Evolutionary conservation across 306 rosid species (phyloP).

Genomic region (Arachis hypogaea): DNA sequence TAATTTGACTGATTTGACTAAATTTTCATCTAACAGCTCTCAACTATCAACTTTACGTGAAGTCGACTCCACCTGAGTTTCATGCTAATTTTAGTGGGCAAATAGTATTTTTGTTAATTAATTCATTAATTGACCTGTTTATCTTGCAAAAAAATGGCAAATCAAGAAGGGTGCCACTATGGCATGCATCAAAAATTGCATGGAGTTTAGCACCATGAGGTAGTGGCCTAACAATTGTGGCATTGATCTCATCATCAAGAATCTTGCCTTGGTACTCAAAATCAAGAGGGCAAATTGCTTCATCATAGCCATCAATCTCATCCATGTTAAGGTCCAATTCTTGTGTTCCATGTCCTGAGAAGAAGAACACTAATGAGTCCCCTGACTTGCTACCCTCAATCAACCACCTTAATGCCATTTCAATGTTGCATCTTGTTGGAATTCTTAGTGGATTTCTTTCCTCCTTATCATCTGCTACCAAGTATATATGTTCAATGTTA

Average conservation of each 20-base stretch:
- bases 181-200: conserved; percentile 57
- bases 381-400: conserved; percentile 47
- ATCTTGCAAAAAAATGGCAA: conserved; percentile 52
- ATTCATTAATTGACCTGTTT: conserved; percentile 42
- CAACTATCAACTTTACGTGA: too few relatives aligned
- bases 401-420: conserved; percentile 51
- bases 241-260: conserved; percentile 49
- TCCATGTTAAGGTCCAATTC: conserved; percentile 22
- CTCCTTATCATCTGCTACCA: conserved; percentile 37
- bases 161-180: conserved; percentile 58
- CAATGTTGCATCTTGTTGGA: conserved; percentile 56
- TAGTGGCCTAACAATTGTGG: conserved; percentile 53
- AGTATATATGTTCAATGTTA: not conserved
- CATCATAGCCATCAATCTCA: conserved; percentile 49
- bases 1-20: too few relatives aligned
- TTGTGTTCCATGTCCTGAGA: conserved; percentile 58
- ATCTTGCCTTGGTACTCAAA: conserved; percentile 49
- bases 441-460: conserved; percentile 44
- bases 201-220: conserved; percentile 55
- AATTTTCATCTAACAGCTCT: too few relatives aligned
- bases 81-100: too few relatives aligned
- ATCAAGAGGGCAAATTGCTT: conserved; percentile 57
- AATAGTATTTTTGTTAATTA: not conserved
- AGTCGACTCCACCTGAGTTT: too few relatives aligned
- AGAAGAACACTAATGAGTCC: conserved; percentile 58